phyloP scores from a whole-genome alignment of 768 basidiomycete species.

The Tephrocybe sp. region DNA sequence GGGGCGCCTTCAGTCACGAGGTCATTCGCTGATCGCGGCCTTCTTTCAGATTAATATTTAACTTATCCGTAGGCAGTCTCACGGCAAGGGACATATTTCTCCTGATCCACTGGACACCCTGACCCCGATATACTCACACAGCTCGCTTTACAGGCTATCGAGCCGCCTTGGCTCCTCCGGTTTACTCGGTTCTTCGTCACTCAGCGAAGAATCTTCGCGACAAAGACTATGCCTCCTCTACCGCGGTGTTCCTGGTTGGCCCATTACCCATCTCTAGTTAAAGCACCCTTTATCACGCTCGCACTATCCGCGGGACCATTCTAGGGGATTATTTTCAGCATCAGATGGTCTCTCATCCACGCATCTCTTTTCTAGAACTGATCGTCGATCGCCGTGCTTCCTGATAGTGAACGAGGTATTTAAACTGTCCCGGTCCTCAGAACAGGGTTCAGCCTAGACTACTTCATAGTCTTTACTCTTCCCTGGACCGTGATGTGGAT shows the following conservation, averaged over 20 bases:
- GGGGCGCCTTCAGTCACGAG: too few species aligned
- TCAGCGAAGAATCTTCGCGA: not conserved
- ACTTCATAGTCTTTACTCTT: too few species aligned
- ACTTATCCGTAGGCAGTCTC: too few species aligned
- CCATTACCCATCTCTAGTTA: constrained; percentile 1
- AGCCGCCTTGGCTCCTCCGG: not conserved
- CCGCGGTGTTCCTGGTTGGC: constrained; percentile 7
- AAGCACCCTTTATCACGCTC: not conserved
- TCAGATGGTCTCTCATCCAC: constrained; percentile 11
- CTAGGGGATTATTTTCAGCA: not conserved
- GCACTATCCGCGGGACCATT: constrained; percentile 9
- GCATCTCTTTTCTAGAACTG: not conserved
- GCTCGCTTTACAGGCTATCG: too few species aligned
- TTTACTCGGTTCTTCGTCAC: not conserved
- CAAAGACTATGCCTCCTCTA: not conserved
- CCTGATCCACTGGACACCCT: too few species aligned
- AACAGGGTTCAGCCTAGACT: too few species aligned
- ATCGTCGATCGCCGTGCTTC: not conserved
- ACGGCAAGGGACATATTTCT: not conserved
- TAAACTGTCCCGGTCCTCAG: too few species aligned
- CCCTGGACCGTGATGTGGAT: not conserved
- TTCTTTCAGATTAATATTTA: too few species aligned
- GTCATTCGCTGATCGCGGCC: too few species aligned
- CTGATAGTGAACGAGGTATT: constrained; percentile 43
- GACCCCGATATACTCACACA: too few species aligned